A percentile compares a stretch with the other conserved stretches of the same genome.
phyloP scores from a whole-genome alignment of 306 rosid genomes.

The Fragaria vesca region DNA sequence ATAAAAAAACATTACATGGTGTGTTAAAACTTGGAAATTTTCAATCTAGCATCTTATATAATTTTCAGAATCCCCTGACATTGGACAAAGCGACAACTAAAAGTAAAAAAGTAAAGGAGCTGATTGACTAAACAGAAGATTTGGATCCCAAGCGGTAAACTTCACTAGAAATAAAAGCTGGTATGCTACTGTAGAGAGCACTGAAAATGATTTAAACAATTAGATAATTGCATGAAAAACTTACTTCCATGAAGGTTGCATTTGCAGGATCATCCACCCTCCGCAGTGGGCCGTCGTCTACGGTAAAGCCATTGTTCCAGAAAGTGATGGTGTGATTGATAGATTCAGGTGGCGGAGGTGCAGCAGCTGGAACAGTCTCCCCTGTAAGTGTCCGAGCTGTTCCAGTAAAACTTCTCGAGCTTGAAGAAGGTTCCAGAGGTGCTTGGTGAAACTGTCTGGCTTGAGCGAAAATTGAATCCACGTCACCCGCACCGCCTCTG shows the following conservation, averaged over 20 bases:
- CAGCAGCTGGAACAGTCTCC: slow-evolving; percentile 55
- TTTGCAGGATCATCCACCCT: slow-evolving; percentile 77
- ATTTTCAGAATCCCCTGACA: neutral
- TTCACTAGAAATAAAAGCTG: neutral
- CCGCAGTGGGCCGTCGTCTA: slow-evolving; percentile 72
- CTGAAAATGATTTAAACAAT: neutral
- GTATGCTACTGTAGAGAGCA: neutral
- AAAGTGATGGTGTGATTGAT: slow-evolving; percentile 60
- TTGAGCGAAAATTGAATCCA: slow-evolving; percentile 66
- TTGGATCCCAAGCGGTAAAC: neutral
- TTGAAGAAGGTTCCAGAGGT: slow-evolving; percentile 50
- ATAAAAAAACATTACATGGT: neutral
- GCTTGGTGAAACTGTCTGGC: slow-evolving; percentile 51
- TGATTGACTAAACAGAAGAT: neutral
- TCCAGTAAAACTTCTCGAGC: slow-evolving; percentile 70
- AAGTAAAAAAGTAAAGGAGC: neutral
- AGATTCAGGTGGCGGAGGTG: slow-evolving; percentile 50
- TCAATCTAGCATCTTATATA: neutral
- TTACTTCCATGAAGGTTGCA: slow-evolving; percentile 79
- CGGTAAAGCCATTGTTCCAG: slow-evolving; percentile 89
- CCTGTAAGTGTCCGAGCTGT: slow-evolving; percentile 84
- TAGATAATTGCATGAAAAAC: slow-evolving; percentile 10
- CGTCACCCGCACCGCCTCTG: slow-evolving; percentile 46
- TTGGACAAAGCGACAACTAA: neutral
- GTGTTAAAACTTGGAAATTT: neutral